Evolutionary conservation across 441 rosid species (phyloP).

Genomic region (Daphne laureola): DNA sequence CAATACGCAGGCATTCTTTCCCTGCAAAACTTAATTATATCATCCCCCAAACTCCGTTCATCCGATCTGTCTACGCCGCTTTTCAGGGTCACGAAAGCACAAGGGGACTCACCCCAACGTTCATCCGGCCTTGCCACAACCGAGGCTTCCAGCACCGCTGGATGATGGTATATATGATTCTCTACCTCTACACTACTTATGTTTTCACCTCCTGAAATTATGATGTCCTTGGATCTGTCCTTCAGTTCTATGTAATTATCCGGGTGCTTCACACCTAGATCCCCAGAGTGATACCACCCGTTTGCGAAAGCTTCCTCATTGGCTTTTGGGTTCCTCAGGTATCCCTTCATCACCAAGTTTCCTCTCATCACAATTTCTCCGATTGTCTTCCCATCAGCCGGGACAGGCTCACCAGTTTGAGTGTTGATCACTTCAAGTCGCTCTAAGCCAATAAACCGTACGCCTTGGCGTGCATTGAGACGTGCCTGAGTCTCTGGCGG

Average conservation of each 20-base stretch:
- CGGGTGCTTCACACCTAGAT: slow-evolving; percentile 19
- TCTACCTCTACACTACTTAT: slow-evolving; percentile 25
- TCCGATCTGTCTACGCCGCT: neutral
- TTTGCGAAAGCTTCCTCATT: slow-evolving; percentile 5
- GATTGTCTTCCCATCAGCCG: slow-evolving; percentile 12
- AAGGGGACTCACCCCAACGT: slow-evolving; percentile 20
- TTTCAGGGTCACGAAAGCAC: slow-evolving; percentile 23
- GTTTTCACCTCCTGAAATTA: slow-evolving; percentile 14
- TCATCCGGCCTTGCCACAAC: slow-evolving; percentile 24
- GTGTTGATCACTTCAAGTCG: slow-evolving; percentile 18
- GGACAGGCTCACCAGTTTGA: slow-evolving; percentile 11
- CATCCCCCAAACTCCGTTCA: slow-evolving; percentile 7
- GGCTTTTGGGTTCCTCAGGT: slow-evolving; percentile 10
- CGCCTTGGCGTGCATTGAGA: slow-evolving; percentile 6
- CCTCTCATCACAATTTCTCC: slow-evolving; percentile 28
- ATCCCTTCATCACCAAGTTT: slow-evolving; percentile 16
- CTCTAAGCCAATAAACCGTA: slow-evolving; percentile 4
- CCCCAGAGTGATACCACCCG: slow-evolving; percentile 17
- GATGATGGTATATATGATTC: slow-evolving; percentile 13
- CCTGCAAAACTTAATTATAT: slow-evolving; percentile 17
- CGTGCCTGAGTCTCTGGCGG: neutral
- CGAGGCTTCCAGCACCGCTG: slow-evolving; percentile 19
- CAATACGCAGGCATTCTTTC: slow-evolving; percentile 16
- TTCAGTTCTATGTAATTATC: slow-evolving; percentile 24
- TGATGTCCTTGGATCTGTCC: slow-evolving; percentile 17